phyloP scores from a whole-genome alignment of 495 filamentous ascomycete species.

The Astrothelium subdiscretum region DNA sequence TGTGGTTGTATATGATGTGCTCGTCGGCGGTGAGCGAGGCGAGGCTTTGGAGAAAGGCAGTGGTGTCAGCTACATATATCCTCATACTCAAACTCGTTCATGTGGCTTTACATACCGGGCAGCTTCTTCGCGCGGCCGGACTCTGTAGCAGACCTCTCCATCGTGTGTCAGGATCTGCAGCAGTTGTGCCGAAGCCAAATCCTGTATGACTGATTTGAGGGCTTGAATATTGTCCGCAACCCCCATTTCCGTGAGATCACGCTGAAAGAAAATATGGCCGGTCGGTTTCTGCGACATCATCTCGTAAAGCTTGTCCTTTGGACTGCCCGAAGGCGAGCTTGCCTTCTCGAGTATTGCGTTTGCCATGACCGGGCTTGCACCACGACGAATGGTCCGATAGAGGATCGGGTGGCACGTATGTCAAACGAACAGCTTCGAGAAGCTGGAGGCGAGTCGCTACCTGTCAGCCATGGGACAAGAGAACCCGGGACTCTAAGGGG shows the following conservation, averaged over 20 bases:
- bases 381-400: too few species aligned
- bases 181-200: constrained; percentile 12
- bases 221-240: constrained; percentile 13
- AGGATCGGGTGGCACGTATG: neutral
- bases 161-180: constrained; percentile 18
- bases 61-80: neutral
- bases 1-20: constrained; percentile 67
- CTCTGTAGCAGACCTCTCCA: constrained; percentile 14
- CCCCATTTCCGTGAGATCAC: constrained; percentile 18
- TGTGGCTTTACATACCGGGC: constrained; percentile 11
- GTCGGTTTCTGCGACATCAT: constrained; percentile 13
- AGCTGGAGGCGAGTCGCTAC: neutral
- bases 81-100: neutral
- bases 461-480: neutral
- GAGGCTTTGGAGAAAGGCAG: constrained; percentile 8
- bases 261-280: constrained; percentile 20
- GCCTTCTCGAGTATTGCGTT: neutral
- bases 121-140: constrained; percentile 16
- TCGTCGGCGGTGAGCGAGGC: constrained; percentile 43
- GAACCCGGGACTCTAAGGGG: neutral
- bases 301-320: constrained; percentile 16
- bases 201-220: constrained; percentile 8
- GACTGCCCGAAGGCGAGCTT: neutral
- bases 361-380: neutral
- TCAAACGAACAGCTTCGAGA: too few species aligned